A percentile compares a stretch with the other conserved stretches of the same genome.
Conservation (phyloP, 805 yeast genomes). For the Myxozyma udenii region DNA sequence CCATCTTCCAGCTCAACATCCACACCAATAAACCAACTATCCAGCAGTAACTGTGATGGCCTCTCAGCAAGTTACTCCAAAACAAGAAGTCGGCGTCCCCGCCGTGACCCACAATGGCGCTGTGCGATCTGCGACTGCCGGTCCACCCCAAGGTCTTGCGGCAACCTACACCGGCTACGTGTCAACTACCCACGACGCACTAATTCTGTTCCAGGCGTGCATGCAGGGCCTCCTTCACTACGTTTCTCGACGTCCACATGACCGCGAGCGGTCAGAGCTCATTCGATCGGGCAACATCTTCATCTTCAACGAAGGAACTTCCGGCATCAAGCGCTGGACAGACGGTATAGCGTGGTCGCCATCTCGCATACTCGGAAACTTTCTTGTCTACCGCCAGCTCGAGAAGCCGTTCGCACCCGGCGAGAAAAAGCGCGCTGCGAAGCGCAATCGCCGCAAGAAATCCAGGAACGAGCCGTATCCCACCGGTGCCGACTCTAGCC, state of each 20-base stretch:
- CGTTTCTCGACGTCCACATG: conserved; percentile 78
- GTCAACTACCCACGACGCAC: conserved; percentile 78
- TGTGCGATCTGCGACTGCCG: conserved; percentile 3
- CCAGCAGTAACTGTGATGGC: too few relatives aligned
- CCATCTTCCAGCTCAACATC: too few relatives aligned
- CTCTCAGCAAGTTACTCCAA: conserved; percentile 15
- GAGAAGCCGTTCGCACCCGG: conserved; percentile 47
- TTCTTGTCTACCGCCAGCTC: conserved; percentile 75
- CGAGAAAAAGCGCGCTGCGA: conserved; percentile 45
- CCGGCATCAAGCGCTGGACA: conserved; percentile 92
- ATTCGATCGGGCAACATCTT: conserved; percentile 78
- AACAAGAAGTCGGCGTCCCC: conserved; percentile 6
- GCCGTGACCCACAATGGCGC: conserved; percentile 3
- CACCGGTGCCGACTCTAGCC: neutral
- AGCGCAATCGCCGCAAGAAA: conserved; percentile 33
- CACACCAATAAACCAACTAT: too few relatives aligned
- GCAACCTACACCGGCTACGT: conserved; percentile 73
- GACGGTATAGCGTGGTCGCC: conserved; percentile 97
- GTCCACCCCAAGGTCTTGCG: conserved; percentile 25
- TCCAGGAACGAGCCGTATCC: conserved; percentile 26
- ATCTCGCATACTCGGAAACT: conserved; percentile 79
- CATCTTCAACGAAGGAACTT: conserved; percentile 75
- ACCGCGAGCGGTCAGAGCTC: conserved; percentile 62
- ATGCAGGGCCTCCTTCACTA: conserved; percentile 56
- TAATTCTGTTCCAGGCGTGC: conserved; percentile 76